These are phyloP conservation scores for Chrysoporthe austroafricana DNA, from an alignment of 2,329 filamentous ascomycete genomes.

Conservation along the genomic window DNA sequence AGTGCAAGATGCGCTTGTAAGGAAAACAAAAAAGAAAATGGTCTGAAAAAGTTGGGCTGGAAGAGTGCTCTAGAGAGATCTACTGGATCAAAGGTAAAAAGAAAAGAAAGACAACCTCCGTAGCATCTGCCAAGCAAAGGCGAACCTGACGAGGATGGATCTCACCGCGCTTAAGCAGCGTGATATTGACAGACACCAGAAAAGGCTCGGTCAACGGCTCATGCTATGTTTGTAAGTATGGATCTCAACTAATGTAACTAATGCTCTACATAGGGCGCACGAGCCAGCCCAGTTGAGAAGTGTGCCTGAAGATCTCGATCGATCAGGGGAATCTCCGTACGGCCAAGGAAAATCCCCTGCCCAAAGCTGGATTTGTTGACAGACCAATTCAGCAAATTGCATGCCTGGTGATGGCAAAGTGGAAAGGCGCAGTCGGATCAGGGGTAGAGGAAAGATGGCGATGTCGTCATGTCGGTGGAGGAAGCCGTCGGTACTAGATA, in stretches of 20 bases:
- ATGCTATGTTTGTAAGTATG: background rate
- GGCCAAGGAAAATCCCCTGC: slow-evolving; percentile 8
- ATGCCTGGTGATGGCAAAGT: background rate
- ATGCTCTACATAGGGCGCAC: background rate
- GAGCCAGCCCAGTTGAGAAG: background rate
- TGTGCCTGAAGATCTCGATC: slow-evolving; percentile 19
- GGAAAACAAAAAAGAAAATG: background rate
- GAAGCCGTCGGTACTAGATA: background rate
- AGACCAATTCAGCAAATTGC: slow-evolving; percentile 2
- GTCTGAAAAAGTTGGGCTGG: background rate
- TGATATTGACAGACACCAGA: background rate
- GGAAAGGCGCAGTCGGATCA: slow-evolving; percentile 12
- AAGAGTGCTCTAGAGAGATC: no score
- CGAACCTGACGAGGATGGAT: background rate
- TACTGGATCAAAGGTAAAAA: background rate
- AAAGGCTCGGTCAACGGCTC: background rate
- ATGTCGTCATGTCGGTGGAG: slow-evolving; percentile 2
- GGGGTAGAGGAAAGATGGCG: slow-evolving; percentile 7
- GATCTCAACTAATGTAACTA: background rate
- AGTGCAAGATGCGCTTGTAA: background rate
- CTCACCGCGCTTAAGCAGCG: background rate
- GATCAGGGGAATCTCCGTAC: slow-evolving; percentile 5
- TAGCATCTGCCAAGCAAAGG: background rate
- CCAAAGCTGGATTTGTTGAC: slow-evolving; percentile 13
- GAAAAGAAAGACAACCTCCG: background rate